Evolutionary conservation across 2,329 filamentous ascomycete genomes (phyloP).

Genomic region (Simplicillium sp.): DNA sequence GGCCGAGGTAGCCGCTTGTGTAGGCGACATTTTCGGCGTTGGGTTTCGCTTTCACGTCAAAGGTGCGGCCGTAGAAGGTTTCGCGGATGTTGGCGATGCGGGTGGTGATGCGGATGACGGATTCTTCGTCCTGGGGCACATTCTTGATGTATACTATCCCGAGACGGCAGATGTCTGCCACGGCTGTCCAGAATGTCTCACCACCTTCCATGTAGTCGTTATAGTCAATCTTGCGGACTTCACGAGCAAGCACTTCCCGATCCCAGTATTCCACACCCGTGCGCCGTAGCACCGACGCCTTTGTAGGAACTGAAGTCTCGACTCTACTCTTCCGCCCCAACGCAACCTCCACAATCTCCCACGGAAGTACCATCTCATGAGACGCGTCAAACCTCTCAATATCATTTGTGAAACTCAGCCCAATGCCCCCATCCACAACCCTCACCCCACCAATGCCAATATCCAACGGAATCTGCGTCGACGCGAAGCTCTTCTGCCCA

Average conservation of each 20-base stretch:
- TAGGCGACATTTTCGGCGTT: conserved; percentile 88
- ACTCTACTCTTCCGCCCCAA: conserved; percentile 15
- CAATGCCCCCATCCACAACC: conserved; percentile 20
- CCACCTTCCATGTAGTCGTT: conserved; percentile 58
- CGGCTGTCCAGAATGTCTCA: conserved; percentile 45
- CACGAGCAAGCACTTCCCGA: conserved; percentile 18
- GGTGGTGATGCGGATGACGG: conserved; percentile 58
- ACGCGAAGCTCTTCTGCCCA: conserved; percentile 46
- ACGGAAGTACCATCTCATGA: conserved; percentile 22
- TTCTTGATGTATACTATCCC: conserved; percentile 71
- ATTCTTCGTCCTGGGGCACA: conserved; percentile 58
- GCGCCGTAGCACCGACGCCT: conserved; percentile 17
- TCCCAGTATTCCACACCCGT: conserved; percentile 33
- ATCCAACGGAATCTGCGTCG: conserved; percentile 25
- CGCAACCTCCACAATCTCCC: conserved; percentile 24
- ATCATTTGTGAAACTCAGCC: conserved; percentile 49
- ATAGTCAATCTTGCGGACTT: conserved; percentile 56
- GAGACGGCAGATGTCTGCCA: conserved; percentile 52
- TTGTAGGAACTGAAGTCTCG: conserved; percentile 10
- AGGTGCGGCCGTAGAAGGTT: conserved; percentile 86
- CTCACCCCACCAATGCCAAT: conserved; percentile 22
- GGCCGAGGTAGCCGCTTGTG: conserved; percentile 69
- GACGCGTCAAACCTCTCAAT: conserved; percentile 20
- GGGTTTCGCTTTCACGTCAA: conserved; percentile 77
- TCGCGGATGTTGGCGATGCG: conserved; percentile 72